Conservation (phyloP, 306 rosid genomes). For the Vigna trinervia region DNA sequence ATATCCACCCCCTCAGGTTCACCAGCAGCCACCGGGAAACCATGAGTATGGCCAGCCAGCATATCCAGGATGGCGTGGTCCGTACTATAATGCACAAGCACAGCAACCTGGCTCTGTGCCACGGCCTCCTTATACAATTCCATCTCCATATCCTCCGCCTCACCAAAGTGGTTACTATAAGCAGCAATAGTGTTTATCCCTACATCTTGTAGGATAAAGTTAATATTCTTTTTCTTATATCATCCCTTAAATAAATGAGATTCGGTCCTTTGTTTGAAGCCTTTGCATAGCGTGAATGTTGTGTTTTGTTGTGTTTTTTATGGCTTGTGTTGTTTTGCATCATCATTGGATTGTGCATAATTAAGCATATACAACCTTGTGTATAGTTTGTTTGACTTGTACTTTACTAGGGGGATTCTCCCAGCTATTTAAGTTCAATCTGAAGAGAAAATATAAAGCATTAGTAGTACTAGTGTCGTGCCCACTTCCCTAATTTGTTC, state of each 20-base stretch:
- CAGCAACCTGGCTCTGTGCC: conserved; percentile 76
- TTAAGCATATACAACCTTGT: conserved; percentile 34
- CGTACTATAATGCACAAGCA: conserved; percentile 74
- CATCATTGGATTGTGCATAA: conserved; percentile 42
- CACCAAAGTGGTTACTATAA: conserved; percentile 90
- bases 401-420: conserved; percentile 27
- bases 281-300: conserved; percentile 7
- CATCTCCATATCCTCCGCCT: conserved; percentile 79
- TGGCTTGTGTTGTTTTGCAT: conserved; percentile 42
- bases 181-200: conserved; percentile 63
- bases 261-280: conserved; percentile 44
- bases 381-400: conserved; percentile 50
- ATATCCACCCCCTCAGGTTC: conserved; percentile 67
- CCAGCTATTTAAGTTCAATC: conserved; percentile 17
- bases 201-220: conserved; percentile 26
- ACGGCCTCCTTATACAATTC: conserved; percentile 87
- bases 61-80: conserved; percentile 97
- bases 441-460: conserved; percentile 26
- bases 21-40: conserved; percentile 69
- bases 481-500: neutral
- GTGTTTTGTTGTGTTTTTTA: neutral
- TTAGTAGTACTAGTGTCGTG: neutral
- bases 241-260: conserved; percentile 40
- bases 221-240: conserved; percentile 50
- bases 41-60: conserved; percentile 96